phyloP scores from a whole-genome alignment of 2,329 filamentous ascomycete species.

The Onygenales sp. region DNA sequence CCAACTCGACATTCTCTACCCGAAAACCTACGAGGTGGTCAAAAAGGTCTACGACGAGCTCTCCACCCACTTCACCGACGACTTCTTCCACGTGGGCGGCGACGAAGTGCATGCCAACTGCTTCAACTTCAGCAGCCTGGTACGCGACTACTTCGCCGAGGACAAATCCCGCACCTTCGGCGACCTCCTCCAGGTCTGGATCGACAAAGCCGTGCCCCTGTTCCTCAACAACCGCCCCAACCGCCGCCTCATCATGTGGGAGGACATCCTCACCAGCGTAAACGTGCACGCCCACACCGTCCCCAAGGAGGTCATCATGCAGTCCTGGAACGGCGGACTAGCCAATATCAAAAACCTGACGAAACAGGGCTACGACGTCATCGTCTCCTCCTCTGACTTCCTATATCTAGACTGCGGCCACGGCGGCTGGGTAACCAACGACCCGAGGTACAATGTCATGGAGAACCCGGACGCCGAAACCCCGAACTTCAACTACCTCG shows the following conservation, averaged over 20 bases:
- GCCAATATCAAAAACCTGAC: constrained; percentile 45
- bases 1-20: constrained; percentile 47
- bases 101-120: constrained; percentile 48
- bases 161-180: constrained; percentile 42
- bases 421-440: constrained; percentile 47
- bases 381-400: constrained; percentile 48
- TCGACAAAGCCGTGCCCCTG: constrained; percentile 40
- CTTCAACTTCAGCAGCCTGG: constrained; percentile 47
- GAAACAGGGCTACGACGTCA: constrained; percentile 42
- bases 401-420: constrained; percentile 49
- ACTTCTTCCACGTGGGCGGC: constrained; percentile 48
- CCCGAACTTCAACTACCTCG: constrained; percentile 47
- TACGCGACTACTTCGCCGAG: constrained; percentile 41
- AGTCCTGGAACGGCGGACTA: constrained; percentile 47
- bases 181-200: constrained; percentile 46
- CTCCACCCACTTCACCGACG: constrained; percentile 41
- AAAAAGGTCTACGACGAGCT: constrained; percentile 46
- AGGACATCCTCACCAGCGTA: constrained; percentile 39
- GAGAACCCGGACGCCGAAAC: constrained; percentile 39
- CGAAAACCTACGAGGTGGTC: constrained; percentile 47
- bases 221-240: constrained; percentile 39
- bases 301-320: constrained; percentile 44
- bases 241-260: constrained; percentile 50
- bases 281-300: constrained; percentile 38
- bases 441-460: constrained; percentile 47